Conservation (phyloP, 2,329 filamentous ascomycete species). For the Calonectria pseudoreteaudii region DNA sequence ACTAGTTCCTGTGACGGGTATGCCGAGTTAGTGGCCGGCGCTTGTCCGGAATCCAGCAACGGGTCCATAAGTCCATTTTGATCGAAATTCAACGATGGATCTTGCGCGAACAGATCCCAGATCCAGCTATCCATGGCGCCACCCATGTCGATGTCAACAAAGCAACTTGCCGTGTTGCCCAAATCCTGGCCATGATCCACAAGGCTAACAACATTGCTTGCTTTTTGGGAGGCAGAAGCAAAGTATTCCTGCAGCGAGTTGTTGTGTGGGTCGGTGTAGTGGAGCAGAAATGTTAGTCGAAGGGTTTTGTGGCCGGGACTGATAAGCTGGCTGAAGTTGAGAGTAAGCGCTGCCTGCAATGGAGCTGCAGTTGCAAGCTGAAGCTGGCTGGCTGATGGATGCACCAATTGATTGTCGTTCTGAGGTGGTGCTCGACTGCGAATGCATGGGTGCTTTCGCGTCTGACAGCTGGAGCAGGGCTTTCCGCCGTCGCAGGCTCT, state of each 20-base stretch:
- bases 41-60: background rate
- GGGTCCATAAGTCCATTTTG: background rate
- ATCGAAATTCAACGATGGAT: background rate
- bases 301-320: background rate
- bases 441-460: background rate
- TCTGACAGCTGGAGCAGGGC: background rate
- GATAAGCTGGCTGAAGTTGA: background rate
- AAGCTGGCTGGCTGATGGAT: background rate
- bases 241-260: background rate
- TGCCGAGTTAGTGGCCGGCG: too few species aligned
- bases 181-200: background rate
- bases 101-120: background rate
- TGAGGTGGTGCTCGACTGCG: background rate
- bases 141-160: background rate
- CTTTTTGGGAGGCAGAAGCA: background rate
- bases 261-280: conserved; percentile 1
- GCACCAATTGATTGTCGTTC: background rate
- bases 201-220: background rate
- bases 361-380: background rate
- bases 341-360: background rate
- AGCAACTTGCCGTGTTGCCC: background rate
- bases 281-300: background rate
- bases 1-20: background rate
- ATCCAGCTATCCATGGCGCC: background rate
- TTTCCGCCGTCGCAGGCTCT: background rate